Evolutionary conservation across 176 grass and related monocot genomes (phyloP).

Genomic region (Zea mays): DNA sequence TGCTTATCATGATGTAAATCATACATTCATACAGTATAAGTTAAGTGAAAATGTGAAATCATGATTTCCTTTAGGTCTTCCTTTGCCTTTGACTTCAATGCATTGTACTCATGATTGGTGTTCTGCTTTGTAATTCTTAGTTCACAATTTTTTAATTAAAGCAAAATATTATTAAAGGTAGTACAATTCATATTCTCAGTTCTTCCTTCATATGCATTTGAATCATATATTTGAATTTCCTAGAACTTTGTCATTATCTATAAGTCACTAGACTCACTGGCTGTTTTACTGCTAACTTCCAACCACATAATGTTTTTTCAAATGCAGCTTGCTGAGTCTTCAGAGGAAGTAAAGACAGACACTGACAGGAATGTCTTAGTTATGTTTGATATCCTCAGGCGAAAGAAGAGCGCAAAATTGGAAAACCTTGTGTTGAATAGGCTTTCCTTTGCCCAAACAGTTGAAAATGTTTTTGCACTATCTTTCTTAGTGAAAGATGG

Average conservation of each 20-base stretch:
- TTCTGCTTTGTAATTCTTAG: background rate
- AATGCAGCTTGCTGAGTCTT: constrained; percentile 74
- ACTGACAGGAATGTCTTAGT: constrained; percentile 79
- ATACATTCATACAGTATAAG: constrained; percentile 8
- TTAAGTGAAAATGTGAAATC: background rate
- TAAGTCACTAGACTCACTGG: background rate
- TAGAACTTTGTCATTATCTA: background rate
- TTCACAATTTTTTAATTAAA: background rate
- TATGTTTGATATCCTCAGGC: constrained; percentile 78
- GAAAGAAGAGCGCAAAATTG: constrained; percentile 56
- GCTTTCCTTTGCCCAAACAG: constrained; percentile 87
- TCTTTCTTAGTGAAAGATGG: constrained; percentile 99
- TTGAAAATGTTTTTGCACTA: constrained; percentile 89
- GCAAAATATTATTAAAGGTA: background rate
- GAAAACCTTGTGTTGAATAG: constrained; percentile 89
- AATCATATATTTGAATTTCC: background rate
- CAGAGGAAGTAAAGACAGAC: constrained; percentile 63
- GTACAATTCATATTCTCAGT: constrained; percentile 18
- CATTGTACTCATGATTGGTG: background rate
- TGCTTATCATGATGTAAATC: constrained; percentile 14
- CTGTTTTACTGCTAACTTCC: background rate
- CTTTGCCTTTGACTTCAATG: background rate
- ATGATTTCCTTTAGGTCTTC: constrained; percentile 4
- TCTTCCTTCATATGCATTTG: background rate
- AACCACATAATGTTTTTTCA: background rate